These are phyloP conservation scores for Yamagishiella unicocca DNA, from an alignment of 139 green algal genomes.

Conservation along the genomic window DNA sequence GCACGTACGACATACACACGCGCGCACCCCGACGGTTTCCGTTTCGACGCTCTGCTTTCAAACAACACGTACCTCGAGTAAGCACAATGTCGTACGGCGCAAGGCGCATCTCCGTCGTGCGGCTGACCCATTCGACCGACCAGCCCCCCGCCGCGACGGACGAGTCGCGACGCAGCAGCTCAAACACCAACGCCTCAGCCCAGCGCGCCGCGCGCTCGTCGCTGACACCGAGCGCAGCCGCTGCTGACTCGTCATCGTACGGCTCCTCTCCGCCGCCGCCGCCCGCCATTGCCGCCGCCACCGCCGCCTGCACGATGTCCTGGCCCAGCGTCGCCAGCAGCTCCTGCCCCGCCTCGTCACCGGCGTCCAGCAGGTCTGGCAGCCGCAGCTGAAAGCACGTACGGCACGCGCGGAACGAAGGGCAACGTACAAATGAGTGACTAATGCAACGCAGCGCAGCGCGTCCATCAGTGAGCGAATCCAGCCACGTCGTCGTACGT, in stretches of 20 bases:
- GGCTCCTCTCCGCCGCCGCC: background rate
- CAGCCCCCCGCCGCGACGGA: background rate
- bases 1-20: no score
- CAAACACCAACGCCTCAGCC: slow-evolving; percentile 26
- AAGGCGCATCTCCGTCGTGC: background rate
- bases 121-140: slow-evolving; percentile 20
- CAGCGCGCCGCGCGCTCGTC: background rate
- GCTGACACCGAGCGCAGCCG: background rate
- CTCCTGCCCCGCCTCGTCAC: background rate
- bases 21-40: no score
- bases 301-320: background rate
- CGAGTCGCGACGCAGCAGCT: slow-evolving; percentile 16
- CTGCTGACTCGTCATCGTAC: background rate
- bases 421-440: no score
- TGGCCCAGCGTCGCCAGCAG: background rate
- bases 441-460: no score
- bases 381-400: background rate
- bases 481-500: no score
- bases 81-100: slow-evolving; percentile 32
- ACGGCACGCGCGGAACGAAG: no score
- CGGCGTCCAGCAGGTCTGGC: background rate
- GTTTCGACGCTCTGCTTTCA: no score
- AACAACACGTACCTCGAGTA: background rate
- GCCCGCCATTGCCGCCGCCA: background rate
- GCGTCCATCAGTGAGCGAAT: no score